Evolutionary conservation across 176 grass and related monocot genomes (phyloP).

Genomic region (Zea luxurians): DNA sequence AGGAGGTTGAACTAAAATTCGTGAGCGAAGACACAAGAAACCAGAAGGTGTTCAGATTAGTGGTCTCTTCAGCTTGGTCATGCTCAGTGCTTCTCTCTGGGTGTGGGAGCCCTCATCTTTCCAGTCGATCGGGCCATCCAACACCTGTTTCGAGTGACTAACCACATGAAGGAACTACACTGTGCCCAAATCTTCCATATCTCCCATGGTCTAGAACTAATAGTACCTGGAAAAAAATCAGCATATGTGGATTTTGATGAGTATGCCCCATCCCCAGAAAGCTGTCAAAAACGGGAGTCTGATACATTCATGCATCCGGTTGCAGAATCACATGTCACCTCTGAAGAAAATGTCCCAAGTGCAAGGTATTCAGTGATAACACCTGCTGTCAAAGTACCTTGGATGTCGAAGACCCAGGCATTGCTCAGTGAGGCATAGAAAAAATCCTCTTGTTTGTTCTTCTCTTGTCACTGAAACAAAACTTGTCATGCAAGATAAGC

Average conservation of each 20-base stretch:
- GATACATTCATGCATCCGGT: not conserved
- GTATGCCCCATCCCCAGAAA: not conserved
- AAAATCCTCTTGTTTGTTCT: not conserved
- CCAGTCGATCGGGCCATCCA: not conserved
- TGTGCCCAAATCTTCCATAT: not conserved
- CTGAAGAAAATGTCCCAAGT: not conserved
- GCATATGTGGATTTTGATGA: not conserved
- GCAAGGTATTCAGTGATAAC: not conserved
- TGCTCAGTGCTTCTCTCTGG: not conserved
- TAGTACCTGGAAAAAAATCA: not conserved
- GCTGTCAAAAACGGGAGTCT: not conserved
- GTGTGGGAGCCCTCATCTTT: too few relatives aligned
- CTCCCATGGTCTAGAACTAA: not conserved
- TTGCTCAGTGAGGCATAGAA: not conserved
- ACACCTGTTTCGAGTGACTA: not conserved
- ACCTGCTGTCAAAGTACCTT: not conserved
- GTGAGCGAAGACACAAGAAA: not conserved
- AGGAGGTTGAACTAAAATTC: not conserved
- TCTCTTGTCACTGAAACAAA: not conserved
- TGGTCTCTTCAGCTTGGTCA: not conserved
- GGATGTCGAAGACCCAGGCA: not conserved
- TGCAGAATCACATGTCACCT: not conserved
- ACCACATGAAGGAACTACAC: not conserved
- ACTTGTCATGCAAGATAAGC: not conserved
- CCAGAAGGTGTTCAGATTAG: not conserved